These are phyloP conservation scores for Erythrobasidium hasegawianum DNA, from an alignment of 1,284 basidiomycete species.

Conservation along the genomic window DNA sequence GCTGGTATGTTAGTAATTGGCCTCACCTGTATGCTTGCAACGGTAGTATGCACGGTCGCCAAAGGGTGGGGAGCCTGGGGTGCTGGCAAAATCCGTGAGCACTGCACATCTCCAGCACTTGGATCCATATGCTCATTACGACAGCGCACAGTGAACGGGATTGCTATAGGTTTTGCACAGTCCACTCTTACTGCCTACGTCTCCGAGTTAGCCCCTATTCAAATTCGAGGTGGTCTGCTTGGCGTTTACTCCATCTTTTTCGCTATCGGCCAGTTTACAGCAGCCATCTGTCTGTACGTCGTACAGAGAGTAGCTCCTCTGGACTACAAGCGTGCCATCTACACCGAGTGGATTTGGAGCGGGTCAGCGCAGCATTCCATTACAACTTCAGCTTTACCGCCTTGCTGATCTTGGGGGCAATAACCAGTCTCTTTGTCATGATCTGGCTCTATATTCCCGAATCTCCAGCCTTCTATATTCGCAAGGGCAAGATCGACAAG, in stretches of 20 bases:
- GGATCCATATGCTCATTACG: too few species aligned
- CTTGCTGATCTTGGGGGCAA: background rate
- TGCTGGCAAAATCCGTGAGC: too few species aligned
- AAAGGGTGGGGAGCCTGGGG: too few species aligned
- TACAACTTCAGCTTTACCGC: background rate
- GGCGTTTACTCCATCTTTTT: background rate
- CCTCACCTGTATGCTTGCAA: too few species aligned
- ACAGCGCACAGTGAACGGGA: background rate
- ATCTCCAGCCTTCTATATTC: slow-evolving; percentile 35
- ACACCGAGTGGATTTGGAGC: background rate
- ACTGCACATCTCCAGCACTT: too few species aligned
- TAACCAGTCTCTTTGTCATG: slow-evolving; percentile 1
- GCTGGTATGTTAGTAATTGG: too few species aligned
- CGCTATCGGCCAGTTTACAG: slow-evolving; percentile 1
- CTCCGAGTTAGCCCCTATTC: background rate
- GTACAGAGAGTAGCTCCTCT: background rate
- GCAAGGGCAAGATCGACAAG: slow-evolving; percentile 34
- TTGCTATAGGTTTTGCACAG: background rate
- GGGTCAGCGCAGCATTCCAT: background rate
- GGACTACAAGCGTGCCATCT: background rate
- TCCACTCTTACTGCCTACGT: slow-evolving; percentile 1
- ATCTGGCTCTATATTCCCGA: background rate
- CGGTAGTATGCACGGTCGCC: too few species aligned
- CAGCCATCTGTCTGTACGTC: background rate
- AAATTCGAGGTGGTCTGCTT: background rate